Conservation (phyloP, 2,329 filamentous ascomycete genomes). For the Knoxdaviesia proteae region DNA sequence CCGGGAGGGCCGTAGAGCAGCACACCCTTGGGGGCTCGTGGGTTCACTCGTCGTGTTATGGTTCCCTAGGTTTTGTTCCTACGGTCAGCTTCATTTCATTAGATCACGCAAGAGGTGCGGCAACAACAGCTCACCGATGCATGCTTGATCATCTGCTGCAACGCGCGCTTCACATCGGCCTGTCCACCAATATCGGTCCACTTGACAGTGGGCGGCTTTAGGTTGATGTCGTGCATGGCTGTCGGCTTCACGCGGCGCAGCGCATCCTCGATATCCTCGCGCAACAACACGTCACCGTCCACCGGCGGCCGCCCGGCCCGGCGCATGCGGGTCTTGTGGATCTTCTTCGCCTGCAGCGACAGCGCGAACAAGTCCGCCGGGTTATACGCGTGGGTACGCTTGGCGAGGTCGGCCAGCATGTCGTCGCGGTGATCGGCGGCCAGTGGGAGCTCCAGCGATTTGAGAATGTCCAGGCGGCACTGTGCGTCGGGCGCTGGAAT, state of each 20-base stretch:
- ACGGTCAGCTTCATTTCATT: neutral
- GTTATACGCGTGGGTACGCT: constrained; percentile 73
- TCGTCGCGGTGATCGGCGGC: constrained; percentile 25
- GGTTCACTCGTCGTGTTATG: constrained; percentile 17
- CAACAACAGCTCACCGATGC: constrained; percentile 12
- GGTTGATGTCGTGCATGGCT: constrained; percentile 72
- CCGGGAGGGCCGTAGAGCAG: constrained; percentile 83
- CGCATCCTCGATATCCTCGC: constrained; percentile 38
- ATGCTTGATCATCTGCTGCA: constrained; percentile 27
- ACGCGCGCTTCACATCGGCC: constrained; percentile 45
- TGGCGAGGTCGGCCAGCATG: constrained; percentile 39
- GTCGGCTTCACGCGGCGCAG: constrained; percentile 54
- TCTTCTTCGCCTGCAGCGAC: constrained; percentile 16
- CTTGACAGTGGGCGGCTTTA: constrained; percentile 67
- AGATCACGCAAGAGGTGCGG: constrained; percentile 1
- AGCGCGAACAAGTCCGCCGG: constrained; percentile 55
- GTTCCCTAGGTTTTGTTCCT: neutral
- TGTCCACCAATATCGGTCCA: constrained; percentile 85
- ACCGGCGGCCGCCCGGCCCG: constrained; percentile 8
- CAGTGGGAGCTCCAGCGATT: constrained; percentile 29
- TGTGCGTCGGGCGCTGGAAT: constrained; percentile 55
- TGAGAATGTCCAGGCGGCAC: constrained; percentile 55
- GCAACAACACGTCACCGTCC: constrained; percentile 29
- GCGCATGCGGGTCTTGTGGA: constrained; percentile 10
- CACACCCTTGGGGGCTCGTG: constrained; percentile 54